These are phyloP conservation scores for Melanogaster broomeanus DNA, from an alignment of 768 basidiomycete genomes.

Conservation along the genomic window DNA sequence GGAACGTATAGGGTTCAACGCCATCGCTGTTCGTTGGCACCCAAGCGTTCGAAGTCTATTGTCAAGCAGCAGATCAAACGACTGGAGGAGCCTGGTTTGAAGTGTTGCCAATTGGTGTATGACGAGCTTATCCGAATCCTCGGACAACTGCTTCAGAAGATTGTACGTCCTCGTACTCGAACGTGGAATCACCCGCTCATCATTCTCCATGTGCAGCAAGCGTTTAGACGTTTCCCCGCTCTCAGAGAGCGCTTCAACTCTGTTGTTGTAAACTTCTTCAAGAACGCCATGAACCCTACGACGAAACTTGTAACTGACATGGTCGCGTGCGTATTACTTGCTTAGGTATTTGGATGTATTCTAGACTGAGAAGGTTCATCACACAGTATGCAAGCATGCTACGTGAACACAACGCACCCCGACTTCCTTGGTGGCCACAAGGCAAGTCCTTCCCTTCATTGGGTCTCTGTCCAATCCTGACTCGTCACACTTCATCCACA, in stretches of 20 bases:
- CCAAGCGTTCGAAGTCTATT: slow-evolving; percentile 95
- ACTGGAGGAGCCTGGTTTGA: slow-evolving; percentile 89
- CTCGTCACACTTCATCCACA: slow-evolving; percentile 27
- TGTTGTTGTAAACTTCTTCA: slow-evolving; percentile 97
- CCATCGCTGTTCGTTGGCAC: slow-evolving; percentile 97
- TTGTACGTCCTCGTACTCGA: slow-evolving; percentile 53
- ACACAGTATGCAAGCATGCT: slow-evolving; percentile 93
- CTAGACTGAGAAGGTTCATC: slow-evolving; percentile 3
- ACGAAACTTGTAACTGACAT: slow-evolving; percentile 93
- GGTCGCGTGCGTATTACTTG: slow-evolving; percentile 66
- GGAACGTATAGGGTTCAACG: slow-evolving; percentile 78
- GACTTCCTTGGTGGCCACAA: slow-evolving; percentile 98
- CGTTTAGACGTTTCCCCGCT: slow-evolving; percentile 96
- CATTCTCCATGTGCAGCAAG: slow-evolving; percentile 57
- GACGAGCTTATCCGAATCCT: slow-evolving; percentile 98
- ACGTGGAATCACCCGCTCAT: not conserved
- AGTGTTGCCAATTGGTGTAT: slow-evolving; percentile 94
- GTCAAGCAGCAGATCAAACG: slow-evolving; percentile 99
- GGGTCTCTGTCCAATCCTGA: not conserved
- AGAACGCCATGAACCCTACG: slow-evolving; percentile 89
- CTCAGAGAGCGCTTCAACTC: slow-evolving; percentile 94
- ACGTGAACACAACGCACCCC: slow-evolving; percentile 98
- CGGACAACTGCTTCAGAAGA: slow-evolving; percentile 85
- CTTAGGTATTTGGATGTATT: not conserved
- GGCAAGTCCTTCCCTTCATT: slow-evolving; percentile 34